Evolutionary conservation across 495 filamentous ascomycete genomes (phyloP).

Genomic region (Penicillium paradoxum): DNA sequence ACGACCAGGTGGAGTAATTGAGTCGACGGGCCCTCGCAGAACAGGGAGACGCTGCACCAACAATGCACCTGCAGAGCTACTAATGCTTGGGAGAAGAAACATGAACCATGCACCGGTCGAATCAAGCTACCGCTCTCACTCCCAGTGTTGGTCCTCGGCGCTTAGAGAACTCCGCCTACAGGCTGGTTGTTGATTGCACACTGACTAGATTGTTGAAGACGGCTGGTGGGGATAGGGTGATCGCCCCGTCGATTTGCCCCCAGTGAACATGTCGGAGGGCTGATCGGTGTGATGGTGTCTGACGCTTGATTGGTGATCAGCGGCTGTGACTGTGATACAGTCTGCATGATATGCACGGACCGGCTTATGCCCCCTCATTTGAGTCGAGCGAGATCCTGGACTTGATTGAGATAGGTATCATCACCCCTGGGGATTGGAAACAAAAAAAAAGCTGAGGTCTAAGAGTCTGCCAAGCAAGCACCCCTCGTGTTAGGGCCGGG

Average conservation of each 20-base stretch:
- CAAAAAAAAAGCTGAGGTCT: not conserved
- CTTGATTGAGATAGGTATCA: not conserved
- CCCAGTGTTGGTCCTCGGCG: conserved; percentile 13
- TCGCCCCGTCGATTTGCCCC: conserved; percentile 6
- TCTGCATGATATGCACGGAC: conserved; percentile 32
- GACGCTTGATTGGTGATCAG: conserved; percentile 27
- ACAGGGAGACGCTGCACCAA: conserved; percentile 4
- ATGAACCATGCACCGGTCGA: conserved; percentile 15
- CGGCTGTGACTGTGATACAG: conserved; percentile 38
- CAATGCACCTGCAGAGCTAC: conserved; percentile 11
- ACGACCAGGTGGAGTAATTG: conserved; percentile 13
- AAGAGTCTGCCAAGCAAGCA: not conserved
- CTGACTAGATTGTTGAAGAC: not conserved
- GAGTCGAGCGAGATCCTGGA: not conserved
- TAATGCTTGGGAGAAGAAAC: not conserved
- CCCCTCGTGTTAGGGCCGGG: not conserved
- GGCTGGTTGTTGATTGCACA: conserved; percentile 8
- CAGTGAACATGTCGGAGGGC: conserved; percentile 13
- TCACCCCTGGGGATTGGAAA: not conserved
- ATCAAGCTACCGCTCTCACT: conserved; percentile 14
- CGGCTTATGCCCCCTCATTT: conserved; percentile 4
- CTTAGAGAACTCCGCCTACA: conserved; percentile 22
- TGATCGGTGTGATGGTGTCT: conserved; percentile 24
- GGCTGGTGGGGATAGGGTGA: conserved; percentile 12
- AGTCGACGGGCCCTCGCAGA: not conserved